These are phyloP conservation scores for Phaffia australis DNA, from an alignment of 768 basidiomycete genomes.

Conservation along the genomic window DNA sequence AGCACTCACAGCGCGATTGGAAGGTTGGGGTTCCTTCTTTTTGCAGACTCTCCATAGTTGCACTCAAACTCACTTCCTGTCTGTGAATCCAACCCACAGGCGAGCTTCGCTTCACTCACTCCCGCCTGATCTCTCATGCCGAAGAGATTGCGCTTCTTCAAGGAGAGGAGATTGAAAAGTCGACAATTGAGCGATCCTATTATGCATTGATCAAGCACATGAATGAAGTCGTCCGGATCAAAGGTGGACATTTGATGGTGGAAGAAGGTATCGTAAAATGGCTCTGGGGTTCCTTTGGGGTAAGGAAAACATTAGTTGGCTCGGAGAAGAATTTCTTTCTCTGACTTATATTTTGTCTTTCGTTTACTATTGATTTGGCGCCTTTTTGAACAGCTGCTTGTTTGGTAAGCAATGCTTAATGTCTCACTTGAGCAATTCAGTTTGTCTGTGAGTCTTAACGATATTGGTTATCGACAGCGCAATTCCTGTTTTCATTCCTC, in stretches of 20 bases:
- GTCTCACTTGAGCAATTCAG: background rate
- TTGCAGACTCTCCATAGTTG: background rate
- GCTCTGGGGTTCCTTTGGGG: constrained; percentile 88
- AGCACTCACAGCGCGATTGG: constrained; percentile 45
- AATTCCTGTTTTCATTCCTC: constrained; percentile 80
- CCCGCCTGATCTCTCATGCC: constrained; percentile 73
- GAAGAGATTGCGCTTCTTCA: constrained; percentile 68
- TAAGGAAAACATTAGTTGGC: constrained; percentile 39
- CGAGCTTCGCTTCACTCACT: constrained; percentile 80
- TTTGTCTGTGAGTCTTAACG: background rate
- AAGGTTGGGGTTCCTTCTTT: constrained; percentile 1
- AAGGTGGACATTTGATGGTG: constrained; percentile 81
- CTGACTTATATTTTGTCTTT: background rate
- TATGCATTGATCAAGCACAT: constrained; percentile 74
- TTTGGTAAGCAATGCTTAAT: background rate
- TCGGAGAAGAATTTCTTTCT: background rate
- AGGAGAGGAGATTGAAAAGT: constrained; percentile 81
- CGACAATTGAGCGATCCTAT: constrained; percentile 79
- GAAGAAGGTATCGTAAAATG: constrained; percentile 94
- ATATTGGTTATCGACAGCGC: constrained; percentile 70
- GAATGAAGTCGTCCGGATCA: constrained; percentile 60
- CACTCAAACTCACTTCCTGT: background rate
- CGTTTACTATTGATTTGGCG: constrained; percentile 23
- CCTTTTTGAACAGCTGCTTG: background rate
- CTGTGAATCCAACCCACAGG: constrained; percentile 45